Base-by-base conservation (phyloP, 768 basidiomycete genomes). In the Termitomyces sp. region DNA sequence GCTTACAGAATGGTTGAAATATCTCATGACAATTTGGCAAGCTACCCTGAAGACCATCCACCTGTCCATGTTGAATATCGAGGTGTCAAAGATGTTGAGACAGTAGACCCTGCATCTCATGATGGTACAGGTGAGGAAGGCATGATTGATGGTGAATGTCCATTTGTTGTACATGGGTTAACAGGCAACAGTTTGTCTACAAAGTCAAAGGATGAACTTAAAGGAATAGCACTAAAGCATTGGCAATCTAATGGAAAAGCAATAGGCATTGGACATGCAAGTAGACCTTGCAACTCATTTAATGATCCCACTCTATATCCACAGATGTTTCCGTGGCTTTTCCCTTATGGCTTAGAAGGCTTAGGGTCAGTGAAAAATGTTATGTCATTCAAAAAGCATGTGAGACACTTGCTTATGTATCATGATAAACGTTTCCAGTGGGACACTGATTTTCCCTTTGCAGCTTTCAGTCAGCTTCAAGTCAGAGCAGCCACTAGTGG, bases 301-400 rank as follows among this genome's bases (percentile, higher is more conserved):
- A 47, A 69, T 4, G 74, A 78, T 50, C 62, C 69, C 1, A 49
- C 60, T 7, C 53, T 73, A 5, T 76, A 70, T 63, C 69, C 74
- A 0, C 59, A 62, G 18, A 73, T 76, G 68, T 76, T 75, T 62
- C 75, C 74, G 0, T 76, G 73, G 72, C 57, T 77, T 0, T 77
- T 71, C 60, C 75, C 73, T 0, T 77, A 75, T 60, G 72, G 75
- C 0, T n/a, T n/a, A n/a, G n/a, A n/a, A n/a, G n/a, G n/a, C n/a
- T n/a, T n/a, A n/a, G n/a, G n/a, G n/a, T n/a, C n/a, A n/a, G n/a
- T n/a, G n/a, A n/a, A n/a, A n/a, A n/a, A n/a, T n/a, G n/a, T n/a
- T n/a, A n/a, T n/a, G n/a, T n/a, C n/a, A n/a, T n/a, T n/a, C n/a
- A n/a, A n/a, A n/a, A n/a, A n/a, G n/a, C n/a, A n/a, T n/a, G n/a